Conservation (phyloP, 208 protist species). For the Leishmania amazonensis region DNA sequence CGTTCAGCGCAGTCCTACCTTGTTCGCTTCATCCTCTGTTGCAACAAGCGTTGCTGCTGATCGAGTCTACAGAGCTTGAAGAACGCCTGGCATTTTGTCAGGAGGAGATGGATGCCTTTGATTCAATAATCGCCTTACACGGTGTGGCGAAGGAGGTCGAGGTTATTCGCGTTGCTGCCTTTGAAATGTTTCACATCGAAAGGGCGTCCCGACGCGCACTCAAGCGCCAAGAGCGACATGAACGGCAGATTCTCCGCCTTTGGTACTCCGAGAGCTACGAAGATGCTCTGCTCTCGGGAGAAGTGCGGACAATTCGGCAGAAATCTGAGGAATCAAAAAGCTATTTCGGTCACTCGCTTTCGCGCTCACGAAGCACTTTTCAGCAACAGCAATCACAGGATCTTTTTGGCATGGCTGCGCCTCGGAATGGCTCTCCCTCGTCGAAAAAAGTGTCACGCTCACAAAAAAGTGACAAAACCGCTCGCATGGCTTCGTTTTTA, state of each 20-base stretch:
- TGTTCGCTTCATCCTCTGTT: conserved; percentile 35
- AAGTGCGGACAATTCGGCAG: conserved; percentile 26
- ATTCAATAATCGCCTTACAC: conserved; percentile 34
- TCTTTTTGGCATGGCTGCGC: background rate
- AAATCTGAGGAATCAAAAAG: background rate
- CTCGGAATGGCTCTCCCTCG: background rate
- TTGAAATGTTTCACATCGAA: conserved; percentile 58
- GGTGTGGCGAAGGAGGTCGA: conserved; percentile 41
- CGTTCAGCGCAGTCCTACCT: background rate
- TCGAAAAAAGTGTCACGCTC: background rate
- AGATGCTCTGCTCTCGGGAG: conserved; percentile 33
- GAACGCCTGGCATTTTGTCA: conserved; percentile 38
- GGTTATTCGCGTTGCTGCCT: conserved; percentile 41
- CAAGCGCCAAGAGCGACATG: conserved; percentile 45
- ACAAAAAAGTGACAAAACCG: background rate
- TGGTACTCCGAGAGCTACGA: conserved; percentile 49
- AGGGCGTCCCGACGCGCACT: conserved; percentile 38
- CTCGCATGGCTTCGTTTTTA: background rate
- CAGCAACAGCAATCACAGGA: background rate
- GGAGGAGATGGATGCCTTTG: conserved; percentile 36
- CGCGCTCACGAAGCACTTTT: conserved; percentile 22
- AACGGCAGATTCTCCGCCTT: conserved; percentile 41
- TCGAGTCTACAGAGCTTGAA: conserved; percentile 45
- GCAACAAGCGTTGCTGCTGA: conserved; percentile 49
- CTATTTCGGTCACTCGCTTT: conserved; percentile 2